phyloP scores from a whole-genome alignment of 2,329 filamentous ascomycete genomes.

The Fusarium sp. region DNA sequence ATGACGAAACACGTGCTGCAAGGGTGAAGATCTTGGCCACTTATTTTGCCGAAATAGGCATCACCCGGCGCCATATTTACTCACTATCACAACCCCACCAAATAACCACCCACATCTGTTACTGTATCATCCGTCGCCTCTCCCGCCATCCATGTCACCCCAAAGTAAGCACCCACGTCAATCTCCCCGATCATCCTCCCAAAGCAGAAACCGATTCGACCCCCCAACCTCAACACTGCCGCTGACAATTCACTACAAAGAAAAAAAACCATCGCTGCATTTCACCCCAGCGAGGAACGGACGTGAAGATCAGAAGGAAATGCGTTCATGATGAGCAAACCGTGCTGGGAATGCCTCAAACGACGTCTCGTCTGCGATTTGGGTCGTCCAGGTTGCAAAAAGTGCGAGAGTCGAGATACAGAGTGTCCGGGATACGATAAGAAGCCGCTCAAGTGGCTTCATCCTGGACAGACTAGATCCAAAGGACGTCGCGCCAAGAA shows the following conservation, averaged over 20 bases:
- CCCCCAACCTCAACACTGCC: constrained; percentile 1
- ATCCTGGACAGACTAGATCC: constrained; percentile 36
- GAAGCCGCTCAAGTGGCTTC: constrained; percentile 39
- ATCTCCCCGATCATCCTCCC: not conserved
- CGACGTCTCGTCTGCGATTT: constrained; percentile 36
- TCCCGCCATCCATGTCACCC: not conserved
- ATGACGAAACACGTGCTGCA: not conserved
- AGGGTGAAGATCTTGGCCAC: constrained; percentile 6
- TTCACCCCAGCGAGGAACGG: not conserved
- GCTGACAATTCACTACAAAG: not conserved
- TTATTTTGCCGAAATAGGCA: constrained; percentile 7
- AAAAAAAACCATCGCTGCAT: not conserved
- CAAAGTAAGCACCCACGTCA: constrained; percentile 1
- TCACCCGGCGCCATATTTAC: not conserved
- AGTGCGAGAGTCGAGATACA: constrained; percentile 22
- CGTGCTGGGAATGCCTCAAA: constrained; percentile 39
- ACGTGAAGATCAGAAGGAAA: not conserved
- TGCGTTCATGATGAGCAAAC: constrained; percentile 8
- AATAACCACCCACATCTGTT: not conserved
- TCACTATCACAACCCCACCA: not conserved
- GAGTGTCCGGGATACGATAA: constrained; percentile 36
- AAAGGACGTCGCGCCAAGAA: constrained; percentile 26
- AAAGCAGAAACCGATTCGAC: constrained; percentile 1
- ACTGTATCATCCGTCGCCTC: not conserved
- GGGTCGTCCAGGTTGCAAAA: constrained; percentile 24